phyloP scores from a whole-genome alignment of 1,284 basidiomycete genomes.

The Xerocomus amazonicus region DNA sequence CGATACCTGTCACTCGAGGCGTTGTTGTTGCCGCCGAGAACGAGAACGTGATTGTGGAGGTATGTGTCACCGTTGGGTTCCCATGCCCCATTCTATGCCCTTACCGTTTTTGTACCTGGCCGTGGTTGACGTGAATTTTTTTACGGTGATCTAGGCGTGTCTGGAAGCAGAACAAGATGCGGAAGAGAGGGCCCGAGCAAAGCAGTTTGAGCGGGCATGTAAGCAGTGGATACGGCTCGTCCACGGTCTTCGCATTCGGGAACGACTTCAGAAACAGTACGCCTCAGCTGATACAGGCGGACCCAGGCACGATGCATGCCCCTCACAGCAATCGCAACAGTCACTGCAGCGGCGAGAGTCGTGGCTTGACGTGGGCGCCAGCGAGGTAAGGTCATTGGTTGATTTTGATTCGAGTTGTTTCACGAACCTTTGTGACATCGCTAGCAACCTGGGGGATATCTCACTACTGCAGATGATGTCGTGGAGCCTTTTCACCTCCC shows the following conservation, averaged over 20 bases:
- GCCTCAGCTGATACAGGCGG: conserved; percentile 37
- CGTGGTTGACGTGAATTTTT: conserved; percentile 13
- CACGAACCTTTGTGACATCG: not conserved
- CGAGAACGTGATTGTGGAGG: conserved; percentile 75
- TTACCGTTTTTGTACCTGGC: conserved; percentile 1
- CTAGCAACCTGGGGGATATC: conserved; percentile 54
- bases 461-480: conserved; percentile 68
- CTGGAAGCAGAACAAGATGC: conserved; percentile 78
- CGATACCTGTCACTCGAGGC: conserved; percentile 82
- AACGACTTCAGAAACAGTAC: conserved; percentile 83
- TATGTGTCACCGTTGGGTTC: conserved; percentile 34
- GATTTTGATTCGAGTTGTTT: not conserved
- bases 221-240: conserved; percentile 90
- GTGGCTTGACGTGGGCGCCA: conserved; percentile 22
- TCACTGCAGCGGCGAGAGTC: conserved; percentile 13
- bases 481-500: conserved; percentile 69
- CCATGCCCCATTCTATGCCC: not conserved
- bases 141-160: conserved; percentile 58
- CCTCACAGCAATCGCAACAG: conserved; percentile 4
- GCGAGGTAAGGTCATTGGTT: conserved; percentile 20
- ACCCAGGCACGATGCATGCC: not conserved
- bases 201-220: conserved; percentile 76
- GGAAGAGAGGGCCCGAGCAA: conserved; percentile 72
- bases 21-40: conserved; percentile 86
- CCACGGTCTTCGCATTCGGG: conserved; percentile 82